phyloP scores from a whole-genome alignment of 2,329 filamentous ascomycete species.

The Phaeosphaeria sp. region DNA sequence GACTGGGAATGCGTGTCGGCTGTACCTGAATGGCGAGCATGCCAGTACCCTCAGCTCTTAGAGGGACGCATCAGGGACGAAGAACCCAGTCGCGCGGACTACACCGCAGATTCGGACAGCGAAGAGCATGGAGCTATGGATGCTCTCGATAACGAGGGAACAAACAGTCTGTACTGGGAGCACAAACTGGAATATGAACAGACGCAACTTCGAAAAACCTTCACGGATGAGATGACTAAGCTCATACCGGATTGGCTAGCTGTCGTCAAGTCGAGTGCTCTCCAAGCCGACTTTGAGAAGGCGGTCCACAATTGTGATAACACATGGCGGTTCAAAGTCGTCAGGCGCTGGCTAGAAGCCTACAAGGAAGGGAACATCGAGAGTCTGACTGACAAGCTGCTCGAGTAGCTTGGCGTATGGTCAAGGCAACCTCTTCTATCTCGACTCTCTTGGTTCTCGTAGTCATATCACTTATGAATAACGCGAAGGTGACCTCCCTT shows the following conservation, averaged over 20 bases:
- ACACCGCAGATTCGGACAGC: not conserved
- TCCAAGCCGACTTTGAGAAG: not conserved
- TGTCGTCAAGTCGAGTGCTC: not conserved
- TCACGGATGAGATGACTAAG: not conserved
- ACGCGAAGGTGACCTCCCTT: no score
- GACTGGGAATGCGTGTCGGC: constrained; percentile 23
- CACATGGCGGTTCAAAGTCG: not conserved
- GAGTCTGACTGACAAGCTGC: not conserved
- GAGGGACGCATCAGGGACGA: constrained; percentile 8
- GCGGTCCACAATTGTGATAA: not conserved
- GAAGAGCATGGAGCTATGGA: not conserved
- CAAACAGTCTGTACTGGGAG: constrained; percentile 14
- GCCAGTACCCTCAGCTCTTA: constrained; percentile 12
- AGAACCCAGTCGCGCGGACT: not conserved
- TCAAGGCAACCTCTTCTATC: no score
- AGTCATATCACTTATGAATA: no score
- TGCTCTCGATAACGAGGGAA: constrained; percentile 13
- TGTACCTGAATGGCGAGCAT: constrained; percentile 17
- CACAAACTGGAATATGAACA: constrained; percentile 16
- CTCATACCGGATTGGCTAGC: not conserved
- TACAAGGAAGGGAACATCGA: not conserved
- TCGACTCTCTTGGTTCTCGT: no score
- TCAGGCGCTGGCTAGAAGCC: not conserved
- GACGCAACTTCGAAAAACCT: constrained; percentile 10
- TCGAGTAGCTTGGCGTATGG: not conserved